phyloP scores from a whole-genome alignment of 2,329 filamentous ascomycete species.

The Paracamarosporium sp. region DNA sequence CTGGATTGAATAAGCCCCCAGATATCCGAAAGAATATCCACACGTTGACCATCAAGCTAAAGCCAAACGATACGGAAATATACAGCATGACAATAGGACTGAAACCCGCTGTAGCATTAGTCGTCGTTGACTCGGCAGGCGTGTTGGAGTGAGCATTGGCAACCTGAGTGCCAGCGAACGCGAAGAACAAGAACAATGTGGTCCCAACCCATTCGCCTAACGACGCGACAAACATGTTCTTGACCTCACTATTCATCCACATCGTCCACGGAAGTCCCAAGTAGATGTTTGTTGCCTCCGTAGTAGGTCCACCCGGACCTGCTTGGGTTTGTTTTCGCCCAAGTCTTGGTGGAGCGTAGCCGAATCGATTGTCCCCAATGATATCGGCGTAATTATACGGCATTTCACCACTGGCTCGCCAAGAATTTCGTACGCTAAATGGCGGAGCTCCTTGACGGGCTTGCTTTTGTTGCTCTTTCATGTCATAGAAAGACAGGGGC shows the following conservation, averaged over 20 bases:
- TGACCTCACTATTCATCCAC: slow-evolving; percentile 27
- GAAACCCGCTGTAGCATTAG: slow-evolving; percentile 49
- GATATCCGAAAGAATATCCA: slow-evolving; percentile 35
- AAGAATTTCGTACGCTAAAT: neutral
- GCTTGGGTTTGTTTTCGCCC: neutral
- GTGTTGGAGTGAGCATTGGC: slow-evolving; percentile 52
- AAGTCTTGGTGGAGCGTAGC: neutral
- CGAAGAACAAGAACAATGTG: slow-evolving; percentile 48
- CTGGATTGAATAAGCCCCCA: slow-evolving; percentile 17
- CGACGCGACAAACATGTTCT: slow-evolving; percentile 44
- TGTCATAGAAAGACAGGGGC: neutral
- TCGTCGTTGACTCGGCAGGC: slow-evolving; percentile 40
- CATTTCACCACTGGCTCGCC: neutral
- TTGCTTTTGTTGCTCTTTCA: neutral
- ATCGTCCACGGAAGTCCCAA: slow-evolving; percentile 25
- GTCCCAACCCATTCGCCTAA: slow-evolving; percentile 51
- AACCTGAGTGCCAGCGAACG: slow-evolving; percentile 46
- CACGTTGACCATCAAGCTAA: slow-evolving; percentile 33
- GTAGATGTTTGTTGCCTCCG: neutral
- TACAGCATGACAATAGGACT: slow-evolving; percentile 45
- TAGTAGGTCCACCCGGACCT: neutral
- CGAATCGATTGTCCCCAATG: neutral
- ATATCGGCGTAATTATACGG: neutral
- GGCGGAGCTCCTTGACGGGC: neutral
- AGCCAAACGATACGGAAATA: slow-evolving; percentile 28